Base-by-base conservation (phyloP, 164 flowering plant genomes). In the Cinnamomum chago region DNA sequence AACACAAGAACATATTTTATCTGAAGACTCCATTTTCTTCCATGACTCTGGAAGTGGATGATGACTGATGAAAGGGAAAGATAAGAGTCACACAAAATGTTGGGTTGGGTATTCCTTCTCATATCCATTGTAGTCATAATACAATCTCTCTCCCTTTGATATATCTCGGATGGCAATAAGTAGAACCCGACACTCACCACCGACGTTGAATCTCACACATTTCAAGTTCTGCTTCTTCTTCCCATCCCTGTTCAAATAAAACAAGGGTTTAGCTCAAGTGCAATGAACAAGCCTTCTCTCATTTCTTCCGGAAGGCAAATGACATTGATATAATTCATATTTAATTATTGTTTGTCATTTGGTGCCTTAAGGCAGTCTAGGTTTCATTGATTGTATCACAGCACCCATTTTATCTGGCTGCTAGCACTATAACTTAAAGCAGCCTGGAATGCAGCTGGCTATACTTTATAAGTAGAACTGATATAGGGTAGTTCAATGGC, bases 41-140 rank as follows among this genome's bases (percentile, higher is more conserved):
- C 62, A 62, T 50, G 68, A 17, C 35, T 24, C 23, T 62, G 20
- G 50, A 62, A 58, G 40, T 7, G 22, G 30, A 75, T 72, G 30
- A 75, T 72, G 68, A 73, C 22, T 50, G 58, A 24, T 52, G 20
- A 40, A 40, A 40, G 47, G 47, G 47, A 40, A 40, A 65, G 40
- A 64, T 28, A 58, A 65, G 50, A 62, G 2, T 82, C 74, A 94
- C 12, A 95, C 87, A 78, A 95, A 93, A 68, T 93, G 92, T 62
- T 92, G 85, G 18, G 99, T 95, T 24, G 99, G 99, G 75, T 95
- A 95, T 73, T 93, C 97, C 68, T 95, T 82, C 76, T 91, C 95
- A 65, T 81, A 85, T 60, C 93, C 99, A 73, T 95, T 95, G 79
- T 95, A 95, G 58, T 95, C 93, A 73, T 95, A 95, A 67, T 95